A percentile compares a stretch with the other conserved stretches of the same genome.
Evolutionary conservation across 768 basidiomycete species (phyloP).

Genomic region (Lactifluus subvellereus): DNA sequence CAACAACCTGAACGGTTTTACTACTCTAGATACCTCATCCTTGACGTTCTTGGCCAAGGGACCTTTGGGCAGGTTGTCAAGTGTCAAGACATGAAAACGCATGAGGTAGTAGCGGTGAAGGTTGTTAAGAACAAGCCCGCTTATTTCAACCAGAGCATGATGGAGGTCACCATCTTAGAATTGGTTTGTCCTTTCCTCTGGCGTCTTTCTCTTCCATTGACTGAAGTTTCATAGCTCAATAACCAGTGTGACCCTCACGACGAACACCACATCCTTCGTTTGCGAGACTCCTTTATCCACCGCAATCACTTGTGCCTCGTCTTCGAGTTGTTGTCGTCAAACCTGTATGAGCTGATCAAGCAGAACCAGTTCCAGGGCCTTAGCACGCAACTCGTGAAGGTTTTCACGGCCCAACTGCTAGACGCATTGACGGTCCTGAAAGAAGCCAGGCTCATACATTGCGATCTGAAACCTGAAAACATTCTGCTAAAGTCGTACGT

Average conservation of each 20-base stretch:
- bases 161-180: slow-evolving; percentile 98
- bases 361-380: slow-evolving; percentile 99
- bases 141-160: slow-evolving; percentile 99
- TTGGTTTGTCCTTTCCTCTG: slow-evolving; percentile 54
- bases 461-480: slow-evolving; percentile 98
- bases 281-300: slow-evolving; percentile 96
- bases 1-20: slow-evolving; percentile 19
- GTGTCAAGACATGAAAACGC: slow-evolving; percentile 99
- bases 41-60: slow-evolving; percentile 97
- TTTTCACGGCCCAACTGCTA: slow-evolving; percentile 93
- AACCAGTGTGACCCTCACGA: slow-evolving; percentile 90
- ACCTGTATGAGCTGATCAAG: slow-evolving; percentile 99
- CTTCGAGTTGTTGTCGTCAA: slow-evolving; percentile 94
- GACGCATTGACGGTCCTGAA: slow-evolving; percentile 91
- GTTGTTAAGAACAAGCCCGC: slow-evolving; percentile 99
- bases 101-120: slow-evolving; percentile 98
- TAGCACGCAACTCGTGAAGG: slow-evolving; percentile 94
- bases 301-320: slow-evolving; percentile 95
- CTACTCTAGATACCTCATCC: slow-evolving; percentile 76
- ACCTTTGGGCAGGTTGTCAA: slow-evolving; percentile 99
- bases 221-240: slow-evolving; percentile 60
- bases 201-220: not conserved
- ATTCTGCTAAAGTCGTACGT: slow-evolving; percentile 91
- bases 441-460: slow-evolving; percentile 94
- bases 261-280: slow-evolving; percentile 92